phyloP scores from a whole-genome alignment of 352 stramenopile genomes.

The Pythium rhizo-oryzae region DNA sequence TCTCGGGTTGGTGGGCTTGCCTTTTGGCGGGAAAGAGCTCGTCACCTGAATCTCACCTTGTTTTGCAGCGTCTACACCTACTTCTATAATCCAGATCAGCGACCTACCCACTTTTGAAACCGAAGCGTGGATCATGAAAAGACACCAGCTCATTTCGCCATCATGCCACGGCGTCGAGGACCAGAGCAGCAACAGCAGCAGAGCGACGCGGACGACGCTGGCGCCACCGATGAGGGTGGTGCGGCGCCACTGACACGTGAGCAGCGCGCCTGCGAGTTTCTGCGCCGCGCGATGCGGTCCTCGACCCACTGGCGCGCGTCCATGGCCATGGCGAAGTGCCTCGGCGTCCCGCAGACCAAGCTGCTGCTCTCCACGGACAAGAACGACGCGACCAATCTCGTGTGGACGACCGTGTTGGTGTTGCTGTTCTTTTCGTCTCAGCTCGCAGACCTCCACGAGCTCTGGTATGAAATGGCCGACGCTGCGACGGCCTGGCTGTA shows the following conservation, averaged over 20 bases:
- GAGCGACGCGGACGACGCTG: background rate
- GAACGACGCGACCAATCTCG: slow-evolving; percentile 48
- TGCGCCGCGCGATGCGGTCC: slow-evolving; percentile 31
- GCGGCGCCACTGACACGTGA: slow-evolving; percentile 26
- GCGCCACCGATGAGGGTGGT: background rate
- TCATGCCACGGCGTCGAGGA: slow-evolving; percentile 3
- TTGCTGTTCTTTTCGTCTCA: slow-evolving; percentile 43
- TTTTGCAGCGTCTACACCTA: background rate
- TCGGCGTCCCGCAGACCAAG: slow-evolving; percentile 38
- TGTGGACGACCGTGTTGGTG: slow-evolving; percentile 58
- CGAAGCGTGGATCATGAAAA: slow-evolving; percentile 14
- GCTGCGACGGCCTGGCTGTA: slow-evolving; percentile 46
- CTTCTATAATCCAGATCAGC: background rate
- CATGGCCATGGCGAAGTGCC: slow-evolving; percentile 47
- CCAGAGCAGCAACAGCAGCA: background rate
- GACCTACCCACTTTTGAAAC: background rate
- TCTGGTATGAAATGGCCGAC: slow-evolving; percentile 50
- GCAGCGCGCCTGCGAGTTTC: slow-evolving; percentile 36
- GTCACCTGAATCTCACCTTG: background rate
- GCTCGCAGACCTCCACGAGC: slow-evolving; percentile 52
- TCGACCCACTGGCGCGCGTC: slow-evolving; percentile 47
- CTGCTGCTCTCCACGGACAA: slow-evolving; percentile 46
- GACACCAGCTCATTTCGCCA: background rate
- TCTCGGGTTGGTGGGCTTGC: too few relatives aligned
- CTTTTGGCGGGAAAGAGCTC: background rate